Evolutionary conservation across 208 protist species (phyloP).

Genomic region (Histomonas meleagridis): DNA sequence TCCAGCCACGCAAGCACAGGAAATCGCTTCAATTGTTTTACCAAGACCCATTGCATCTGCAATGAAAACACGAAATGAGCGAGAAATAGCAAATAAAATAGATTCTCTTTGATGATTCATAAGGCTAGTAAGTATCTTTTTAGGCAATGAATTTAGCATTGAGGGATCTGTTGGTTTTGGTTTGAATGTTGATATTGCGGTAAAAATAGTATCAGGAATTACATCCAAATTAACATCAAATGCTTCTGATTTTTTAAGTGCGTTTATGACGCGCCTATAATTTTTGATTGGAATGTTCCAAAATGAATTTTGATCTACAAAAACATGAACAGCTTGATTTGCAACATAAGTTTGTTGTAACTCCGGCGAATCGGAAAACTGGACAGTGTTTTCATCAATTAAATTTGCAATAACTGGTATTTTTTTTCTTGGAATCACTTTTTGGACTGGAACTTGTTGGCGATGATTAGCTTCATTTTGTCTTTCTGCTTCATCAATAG

Average conservation of each 20-base stretch:
- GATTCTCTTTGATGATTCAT: background rate
- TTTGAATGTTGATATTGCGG: background rate
- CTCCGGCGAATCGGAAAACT: too few species aligned
- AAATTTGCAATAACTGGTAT: too few species aligned
- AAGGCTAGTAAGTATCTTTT: background rate
- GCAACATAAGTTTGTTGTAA: too few species aligned
- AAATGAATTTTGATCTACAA: too few species aligned
- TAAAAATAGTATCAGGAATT: background rate
- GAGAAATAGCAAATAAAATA: background rate
- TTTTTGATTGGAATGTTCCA: background rate
- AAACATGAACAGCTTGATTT: too few species aligned
- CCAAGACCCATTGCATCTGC: conserved; percentile 57
- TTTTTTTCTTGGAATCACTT: too few species aligned
- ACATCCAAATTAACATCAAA: background rate
- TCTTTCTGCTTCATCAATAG: too few species aligned
- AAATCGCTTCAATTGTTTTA: conserved; percentile 51
- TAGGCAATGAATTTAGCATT: background rate
- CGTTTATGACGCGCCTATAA: background rate
- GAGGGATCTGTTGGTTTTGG: background rate
- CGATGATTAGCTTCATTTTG: too few species aligned
- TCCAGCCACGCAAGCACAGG: background rate
- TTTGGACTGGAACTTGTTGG: too few species aligned
- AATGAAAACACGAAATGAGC: conserved; percentile 36
- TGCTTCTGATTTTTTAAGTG: background rate
- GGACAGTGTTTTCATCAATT: too few species aligned